Evolutionary conservation across 139 green algal species (phyloP).

Genomic region (Deuterostichococcus epilithicus): DNA sequence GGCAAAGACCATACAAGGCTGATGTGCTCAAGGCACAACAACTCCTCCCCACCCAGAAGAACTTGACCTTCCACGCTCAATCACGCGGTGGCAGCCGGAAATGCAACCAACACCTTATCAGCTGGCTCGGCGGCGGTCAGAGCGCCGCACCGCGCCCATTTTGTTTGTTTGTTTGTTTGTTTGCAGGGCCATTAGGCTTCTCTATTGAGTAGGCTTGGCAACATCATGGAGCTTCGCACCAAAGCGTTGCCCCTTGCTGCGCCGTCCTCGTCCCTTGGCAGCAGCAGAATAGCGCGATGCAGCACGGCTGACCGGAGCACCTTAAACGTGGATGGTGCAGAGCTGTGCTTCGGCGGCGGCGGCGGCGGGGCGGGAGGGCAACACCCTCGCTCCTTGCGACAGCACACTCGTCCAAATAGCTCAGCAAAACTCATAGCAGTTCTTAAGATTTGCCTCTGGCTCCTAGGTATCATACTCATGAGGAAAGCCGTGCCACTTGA

Average conservation of each 20-base stretch:
- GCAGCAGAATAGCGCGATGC: too few species aligned
- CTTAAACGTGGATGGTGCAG: too few species aligned
- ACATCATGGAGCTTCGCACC: too few species aligned
- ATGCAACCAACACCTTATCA: background rate
- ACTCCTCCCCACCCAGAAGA: background rate
- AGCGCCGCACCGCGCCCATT: background rate
- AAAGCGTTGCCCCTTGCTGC: too few species aligned
- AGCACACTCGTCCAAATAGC: background rate
- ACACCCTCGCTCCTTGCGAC: background rate
- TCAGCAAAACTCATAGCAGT: background rate
- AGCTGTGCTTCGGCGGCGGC: background rate
- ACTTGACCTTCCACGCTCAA: background rate
- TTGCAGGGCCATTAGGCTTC: background rate
- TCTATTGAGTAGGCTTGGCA: background rate
- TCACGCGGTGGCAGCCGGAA: background rate
- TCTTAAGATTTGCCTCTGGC: background rate
- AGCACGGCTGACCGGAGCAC: too few species aligned
- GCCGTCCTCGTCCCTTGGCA: too few species aligned
- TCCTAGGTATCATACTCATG: background rate
- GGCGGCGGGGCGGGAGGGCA: background rate
- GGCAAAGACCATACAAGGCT: too few species aligned
- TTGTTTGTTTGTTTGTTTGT: background rate
- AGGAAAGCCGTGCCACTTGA: conserved; percentile 3
- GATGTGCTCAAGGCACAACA: background rate
- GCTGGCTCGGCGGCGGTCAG: background rate